A percentile compares a stretch with the other conserved stretches of the same genome.
Conservation (phyloP, 169 alveolate species). For the Plasmodium gaboni region DNA sequence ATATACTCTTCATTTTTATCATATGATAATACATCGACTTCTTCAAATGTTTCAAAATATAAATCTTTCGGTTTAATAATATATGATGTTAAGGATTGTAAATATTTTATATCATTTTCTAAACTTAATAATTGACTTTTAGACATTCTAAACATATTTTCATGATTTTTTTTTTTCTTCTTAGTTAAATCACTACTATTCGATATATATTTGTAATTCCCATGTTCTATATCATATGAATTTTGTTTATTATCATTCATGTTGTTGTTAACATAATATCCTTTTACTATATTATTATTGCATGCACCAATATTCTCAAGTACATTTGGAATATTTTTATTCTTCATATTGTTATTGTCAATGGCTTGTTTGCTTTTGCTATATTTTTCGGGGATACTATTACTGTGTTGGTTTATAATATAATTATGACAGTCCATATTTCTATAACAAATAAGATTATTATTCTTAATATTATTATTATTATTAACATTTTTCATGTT, state of each 20-base stretch:
- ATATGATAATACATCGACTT: constrained; percentile 3
- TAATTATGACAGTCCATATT: constrained; percentile 4
- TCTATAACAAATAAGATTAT: not conserved
- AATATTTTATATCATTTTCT: constrained; percentile 50
- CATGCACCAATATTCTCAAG: not conserved
- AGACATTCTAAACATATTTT: constrained; percentile 33
- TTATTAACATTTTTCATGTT: not conserved
- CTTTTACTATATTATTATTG: not conserved
- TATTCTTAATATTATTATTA: not conserved
- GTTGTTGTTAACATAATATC: not conserved
- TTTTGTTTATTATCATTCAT: not conserved
- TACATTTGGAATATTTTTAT: not conserved
- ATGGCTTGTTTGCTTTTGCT: not conserved
- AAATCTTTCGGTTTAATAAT: constrained; percentile 30
- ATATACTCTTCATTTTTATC: constrained; percentile 4
- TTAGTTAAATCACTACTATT: not conserved
- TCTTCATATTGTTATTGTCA: not conserved
- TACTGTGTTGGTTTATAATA: not conserved
- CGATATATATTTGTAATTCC: not conserved
- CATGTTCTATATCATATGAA: not conserved
- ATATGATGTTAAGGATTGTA: constrained; percentile 39
- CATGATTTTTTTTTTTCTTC: constrained; percentile 33
- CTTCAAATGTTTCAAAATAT: constrained; percentile 59
- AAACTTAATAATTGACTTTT: constrained; percentile 39
- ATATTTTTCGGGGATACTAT: not conserved